Base-by-base conservation (phyloP, 331 rosid genomes). In the Phaseolus coccineus region DNA sequence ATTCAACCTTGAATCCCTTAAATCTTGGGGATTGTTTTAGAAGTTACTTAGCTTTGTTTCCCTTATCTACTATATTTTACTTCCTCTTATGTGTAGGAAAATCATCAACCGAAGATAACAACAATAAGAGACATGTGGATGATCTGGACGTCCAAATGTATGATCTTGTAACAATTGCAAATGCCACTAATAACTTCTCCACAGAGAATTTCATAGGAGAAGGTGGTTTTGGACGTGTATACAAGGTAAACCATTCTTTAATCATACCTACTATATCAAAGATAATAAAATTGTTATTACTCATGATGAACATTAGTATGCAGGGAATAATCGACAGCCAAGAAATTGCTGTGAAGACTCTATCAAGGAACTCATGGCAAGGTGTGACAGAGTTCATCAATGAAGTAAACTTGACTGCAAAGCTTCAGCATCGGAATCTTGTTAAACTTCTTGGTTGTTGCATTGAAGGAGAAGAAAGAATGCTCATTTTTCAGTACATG, bases 251-350 rank as follows among this genome's bases (percentile, higher is more conserved):
- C 42, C 7, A 37, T 6, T 52, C 58, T 5, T n/a, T 53, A 37
- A 37, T 37, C 42, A 6, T 37, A 9, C 6, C 42, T 37, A 37
- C 42, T 5, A 28, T 28, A 37, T 37, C 42, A 37, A 37, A 42
- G 47, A 42, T 8, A 42, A 42, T 8, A 0, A 8, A 8, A 2
- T 6, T 35, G 40, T 22, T 55, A 55, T 6, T 8, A 56, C 6
- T 56, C 62, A 6, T 37, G 42, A 28, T 28, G 31, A 6, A 6
- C 2, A 6, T 37, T 1, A 5, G 16, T 44, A 28, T 56, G 30
- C 82, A 85, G 87, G 19, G 89, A 19, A 62, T 48, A 87, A 2
- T 47, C 66, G n/a, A 87, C 73, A 84, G 87, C 83, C n/a, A 87
- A 0, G 86, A 89, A 56, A 87, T 87, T 66, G 88, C 86, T n/a